A percentile compares a stretch with the other conserved stretches of the same genome.
Evolutionary conservation across 2,329 filamentous ascomycete genomes (phyloP).

Genomic region (Tympanopsis confertula): DNA sequence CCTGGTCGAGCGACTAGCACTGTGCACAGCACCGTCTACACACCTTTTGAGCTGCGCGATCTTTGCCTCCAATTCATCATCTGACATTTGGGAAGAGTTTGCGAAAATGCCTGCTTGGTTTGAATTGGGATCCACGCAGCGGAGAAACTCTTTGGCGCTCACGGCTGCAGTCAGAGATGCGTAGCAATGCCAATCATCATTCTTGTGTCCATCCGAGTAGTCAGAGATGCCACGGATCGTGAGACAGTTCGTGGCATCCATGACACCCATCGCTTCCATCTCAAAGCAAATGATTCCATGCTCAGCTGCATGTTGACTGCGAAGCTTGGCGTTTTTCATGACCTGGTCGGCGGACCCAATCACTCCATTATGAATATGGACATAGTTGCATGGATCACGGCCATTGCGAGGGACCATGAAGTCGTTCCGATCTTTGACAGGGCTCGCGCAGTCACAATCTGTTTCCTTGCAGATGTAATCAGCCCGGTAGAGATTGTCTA

Average conservation of each 20-base stretch:
- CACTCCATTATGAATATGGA: constrained; percentile 4
- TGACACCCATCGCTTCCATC: constrained; percentile 2
- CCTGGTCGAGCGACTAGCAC: too few species aligned
- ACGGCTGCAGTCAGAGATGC: constrained; percentile 5
- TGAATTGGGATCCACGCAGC: too few species aligned
- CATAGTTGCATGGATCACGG: not conserved
- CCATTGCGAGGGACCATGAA: not conserved
- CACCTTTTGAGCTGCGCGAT: too few species aligned
- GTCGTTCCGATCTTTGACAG: not conserved
- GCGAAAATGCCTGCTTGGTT: too few species aligned
- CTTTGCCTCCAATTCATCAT: too few species aligned
- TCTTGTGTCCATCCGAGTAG: constrained; percentile 5
- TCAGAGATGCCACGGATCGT: constrained; percentile 6
- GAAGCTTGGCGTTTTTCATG: constrained; percentile 4
- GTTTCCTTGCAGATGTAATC: not conserved
- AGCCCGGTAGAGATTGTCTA: not conserved
- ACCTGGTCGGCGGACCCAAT: constrained; percentile 5
- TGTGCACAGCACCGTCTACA: too few species aligned
- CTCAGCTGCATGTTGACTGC: constrained; percentile 2
- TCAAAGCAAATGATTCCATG: constrained; percentile 2
- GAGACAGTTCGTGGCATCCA: not conserved
- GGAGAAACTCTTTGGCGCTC: too few species aligned
- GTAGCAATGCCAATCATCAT: constrained; percentile 3
- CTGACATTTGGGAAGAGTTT: too few species aligned
- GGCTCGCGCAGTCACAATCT: not conserved